These are phyloP conservation scores for Fusarium sp. DNA, from an alignment of 2,329 filamentous ascomycete genomes.

Conservation along the genomic window DNA sequence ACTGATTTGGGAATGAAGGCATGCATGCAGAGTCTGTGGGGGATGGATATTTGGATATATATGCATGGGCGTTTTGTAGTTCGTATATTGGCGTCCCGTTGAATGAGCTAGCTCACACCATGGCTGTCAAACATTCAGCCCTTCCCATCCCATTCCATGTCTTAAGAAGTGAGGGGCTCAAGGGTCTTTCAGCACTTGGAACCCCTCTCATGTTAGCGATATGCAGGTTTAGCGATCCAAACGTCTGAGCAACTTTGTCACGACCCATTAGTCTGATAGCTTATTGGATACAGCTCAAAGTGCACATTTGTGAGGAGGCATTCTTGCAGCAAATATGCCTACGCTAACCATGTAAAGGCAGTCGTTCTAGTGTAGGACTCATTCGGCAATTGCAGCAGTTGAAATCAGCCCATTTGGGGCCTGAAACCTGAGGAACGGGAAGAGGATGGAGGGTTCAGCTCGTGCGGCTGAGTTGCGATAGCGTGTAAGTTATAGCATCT, in stretches of 20 bases:
- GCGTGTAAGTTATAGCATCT: not conserved
- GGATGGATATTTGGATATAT: not conserved
- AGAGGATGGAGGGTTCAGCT: not conserved
- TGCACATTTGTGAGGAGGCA: not conserved
- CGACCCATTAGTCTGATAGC: not conserved
- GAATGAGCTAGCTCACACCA: not conserved
- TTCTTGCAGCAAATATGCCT: not conserved
- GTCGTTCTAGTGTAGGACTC: not conserved
- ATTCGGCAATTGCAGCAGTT: not conserved
- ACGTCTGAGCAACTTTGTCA: not conserved
- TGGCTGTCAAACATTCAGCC: not conserved
- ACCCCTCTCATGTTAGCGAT: not conserved
- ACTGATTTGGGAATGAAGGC: not conserved
- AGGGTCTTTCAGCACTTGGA: not conserved
- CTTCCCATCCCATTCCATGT: not conserved
- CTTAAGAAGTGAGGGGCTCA: not conserved
- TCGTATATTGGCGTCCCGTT: not conserved
- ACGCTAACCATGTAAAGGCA: not conserved
- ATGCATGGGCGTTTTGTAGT: not conserved
- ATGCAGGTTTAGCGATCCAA: not conserved
- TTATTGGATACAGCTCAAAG: not conserved
- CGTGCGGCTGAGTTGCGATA: not conserved
- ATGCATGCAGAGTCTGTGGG: not conserved
- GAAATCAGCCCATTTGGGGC: not conserved
- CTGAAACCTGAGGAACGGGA: not conserved